These are phyloP conservation scores for Boletus tomentosulus DNA, from an alignment of 768 basidiomycete species.

Conservation along the genomic window DNA sequence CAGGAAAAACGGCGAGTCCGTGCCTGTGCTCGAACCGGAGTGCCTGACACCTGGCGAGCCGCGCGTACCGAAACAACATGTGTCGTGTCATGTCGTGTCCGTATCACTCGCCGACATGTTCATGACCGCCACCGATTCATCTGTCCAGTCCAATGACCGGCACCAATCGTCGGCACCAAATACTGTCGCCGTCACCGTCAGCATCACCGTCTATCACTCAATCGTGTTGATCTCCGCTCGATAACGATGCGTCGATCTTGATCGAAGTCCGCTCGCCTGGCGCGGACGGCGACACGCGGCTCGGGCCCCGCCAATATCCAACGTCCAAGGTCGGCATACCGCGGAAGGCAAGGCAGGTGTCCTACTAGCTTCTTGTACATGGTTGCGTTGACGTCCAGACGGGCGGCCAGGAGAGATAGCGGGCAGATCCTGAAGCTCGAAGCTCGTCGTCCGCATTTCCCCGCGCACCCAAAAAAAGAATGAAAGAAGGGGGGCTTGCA, in stretches of 20 bases:
- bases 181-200: background rate
- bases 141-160: background rate
- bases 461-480: background rate
- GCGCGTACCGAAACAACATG: background rate
- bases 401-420: background rate
- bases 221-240: background rate
- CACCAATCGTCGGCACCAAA: background rate
- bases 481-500: background rate
- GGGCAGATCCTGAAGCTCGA: background rate
- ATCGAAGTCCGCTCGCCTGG: background rate
- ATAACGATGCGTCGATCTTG: background rate
- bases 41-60: background rate
- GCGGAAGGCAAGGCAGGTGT: background rate
- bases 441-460: background rate
- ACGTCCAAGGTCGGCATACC: background rate
- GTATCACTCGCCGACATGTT: background rate
- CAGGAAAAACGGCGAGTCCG: background rate
- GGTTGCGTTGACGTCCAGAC: background rate
- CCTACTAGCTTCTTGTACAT: background rate
- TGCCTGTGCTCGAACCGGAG: background rate
- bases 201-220: background rate
- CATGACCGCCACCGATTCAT: background rate
- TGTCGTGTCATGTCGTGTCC: background rate
- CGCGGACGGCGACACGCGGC: background rate
- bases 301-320: background rate